Base-by-base conservation (phyloP, 1,284 basidiomycete species). In the Blastosporella zonata region DNA sequence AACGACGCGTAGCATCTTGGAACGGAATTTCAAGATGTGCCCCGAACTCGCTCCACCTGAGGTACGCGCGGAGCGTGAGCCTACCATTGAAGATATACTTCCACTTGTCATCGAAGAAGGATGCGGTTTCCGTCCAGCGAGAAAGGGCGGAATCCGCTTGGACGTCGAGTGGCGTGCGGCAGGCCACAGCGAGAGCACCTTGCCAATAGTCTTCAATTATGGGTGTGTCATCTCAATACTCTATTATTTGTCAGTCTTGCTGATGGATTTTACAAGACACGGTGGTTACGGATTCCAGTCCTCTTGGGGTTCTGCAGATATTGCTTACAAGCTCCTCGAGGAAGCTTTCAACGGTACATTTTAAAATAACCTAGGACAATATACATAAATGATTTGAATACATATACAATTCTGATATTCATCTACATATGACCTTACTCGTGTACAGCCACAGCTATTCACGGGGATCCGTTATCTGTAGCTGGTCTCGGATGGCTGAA, bases 221-320 rank as follows among this genome's bases (percentile, higher is more conserved):
- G 88, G 89, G 65, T 91, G 77, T 61, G 88, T 20, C 71, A 15
- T 35, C 6, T 10, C 6, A 18, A 61, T 27, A 63, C 22, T 27
- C 37, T 29, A 57, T 27, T 55, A 3, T 23, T 46, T 18, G 1
- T 8, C 12, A 13, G 31, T 8, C 47, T 28, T 44, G 23, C 31
- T 44, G 38, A 56, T 22, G 31, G 39, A 54, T 27, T 36, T 48
- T 29, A n/a, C 31, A 50, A 80, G 77, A 29, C 78, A 78, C 56
- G 78, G 78, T n/a, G 79, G 84, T 3, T 77, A 77, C 52, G 87
- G 87, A 3, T 89, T 79, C 59, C 83, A 87, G 56, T 72, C 77
- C n/a, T 86, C 83, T 0, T 89, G 86, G 84, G 87, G 82, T 1
- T 82, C 81, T 0, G 85, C 87, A 1, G 67, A 69, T 21, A 69